Evolutionary conservation across 345 rosid species (phyloP), one percentile per base, ranked within the genome.

Genomic region (Corchorus olitorius): DNA sequence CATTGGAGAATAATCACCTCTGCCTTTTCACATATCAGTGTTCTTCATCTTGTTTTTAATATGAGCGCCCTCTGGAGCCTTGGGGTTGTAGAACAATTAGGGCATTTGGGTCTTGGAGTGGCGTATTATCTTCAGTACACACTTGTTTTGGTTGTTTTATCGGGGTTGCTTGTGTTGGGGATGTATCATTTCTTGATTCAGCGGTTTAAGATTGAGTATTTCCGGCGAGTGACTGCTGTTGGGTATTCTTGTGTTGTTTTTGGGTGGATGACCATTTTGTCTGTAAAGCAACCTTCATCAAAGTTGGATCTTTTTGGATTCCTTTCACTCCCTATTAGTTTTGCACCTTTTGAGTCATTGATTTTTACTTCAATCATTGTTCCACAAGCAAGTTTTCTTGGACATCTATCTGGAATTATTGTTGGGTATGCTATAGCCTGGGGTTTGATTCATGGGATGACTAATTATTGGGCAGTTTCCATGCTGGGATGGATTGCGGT

Each of bases 61-160:
- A 93, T 96, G 99, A 93, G 97, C 74, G 99, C 99, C 33, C 84
- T 96, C 5, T 96, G 99, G 99, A 96, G 99, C 87, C 91, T 96
- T 34, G 99, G 99, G 63, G 88, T 86, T 52, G 92, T 96, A 0
- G 99, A 96, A 67, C 97, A 91, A 76, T 78, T 92, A 54, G 90
- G 84, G 12, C 83, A 88, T 68, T 50, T 88, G 61, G 97, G 98
- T 55, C 97, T 93, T 60, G 99, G 99, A 20, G 81, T 86, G 4
- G 86, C 87, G 27, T 93, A 90, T 82, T 96, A 96, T 78, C 96
- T 96, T 70, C 98, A 93, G 8, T 93, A 93, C 79, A 88, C 98
- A 0, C 98, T 96, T 70, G 92, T 93, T 37, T 83, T 96, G 72
- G 89, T 90, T 14, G 77, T 92, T 2, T 81, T 96, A 20, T 96